Base-by-base conservation (phyloP, 225 moss, liverwort and hornwort genomes). In the Thuidium tamariscinum region DNA sequence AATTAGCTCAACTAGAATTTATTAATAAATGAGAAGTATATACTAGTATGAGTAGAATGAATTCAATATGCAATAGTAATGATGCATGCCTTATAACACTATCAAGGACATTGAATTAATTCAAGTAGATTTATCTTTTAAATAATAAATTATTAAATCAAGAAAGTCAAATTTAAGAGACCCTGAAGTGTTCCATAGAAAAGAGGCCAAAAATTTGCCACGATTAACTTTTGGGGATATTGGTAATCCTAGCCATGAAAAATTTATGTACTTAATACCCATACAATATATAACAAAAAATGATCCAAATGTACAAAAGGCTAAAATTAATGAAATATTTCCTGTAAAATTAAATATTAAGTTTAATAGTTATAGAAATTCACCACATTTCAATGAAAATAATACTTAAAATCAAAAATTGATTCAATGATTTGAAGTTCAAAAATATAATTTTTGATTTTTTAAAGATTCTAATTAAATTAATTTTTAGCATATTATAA, bases 171-270 rank as follows among this genome's bases (percentile, higher is more conserved):
- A 57, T 21, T 22, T 20, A 15, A 39, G 51, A 87, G 56, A 97
- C 97, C 97, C 95, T 21, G 95, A 95, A 2, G 92, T 93, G 77
- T 94, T 95, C 96, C 95, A 95, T 19, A 97, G 48, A 20, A 97
- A 52, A 22, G 86, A 74, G 9, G 91, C 92, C 59, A 97, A 62
- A 88, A 97, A 95, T 49, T 91, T 92, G 13, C 94, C 90, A 48
- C 95, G 91, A 70, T 95, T 87, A 20, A 91, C 74, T 26, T 80
- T 48, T 41, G 80, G 2, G 1, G 89, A 18, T 15, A 87, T 63
- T 41, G 92, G 70, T 19, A 54, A 11, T 59, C 30, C 82, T 39
- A 95, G 37, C 96, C 95, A 97, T 18, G 91, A 87, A 30, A 91
- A 94, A 61, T 91, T 95, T 32, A 96, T 85, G n/a, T 93, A 89